Evolutionary conservation across 768 basidiomycete species (phyloP).

Genomic region (Rhodotorula diobovata): DNA sequence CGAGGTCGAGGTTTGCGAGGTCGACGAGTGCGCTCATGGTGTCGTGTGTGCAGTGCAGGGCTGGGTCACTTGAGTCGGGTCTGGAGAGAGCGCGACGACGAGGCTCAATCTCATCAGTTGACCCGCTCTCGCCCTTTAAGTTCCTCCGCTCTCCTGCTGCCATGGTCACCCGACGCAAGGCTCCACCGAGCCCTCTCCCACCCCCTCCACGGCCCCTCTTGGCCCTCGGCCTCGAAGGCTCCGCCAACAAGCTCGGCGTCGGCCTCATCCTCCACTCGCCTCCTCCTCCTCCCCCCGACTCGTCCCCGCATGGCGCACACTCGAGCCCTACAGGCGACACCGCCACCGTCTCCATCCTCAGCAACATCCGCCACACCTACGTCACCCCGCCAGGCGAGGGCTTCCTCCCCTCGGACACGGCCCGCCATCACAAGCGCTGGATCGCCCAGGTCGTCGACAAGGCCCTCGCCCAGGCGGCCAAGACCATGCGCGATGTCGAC

Average conservation of each 20-base stretch:
- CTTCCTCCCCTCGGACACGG: conserved; percentile 92
- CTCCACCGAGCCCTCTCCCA: conserved; percentile 12
- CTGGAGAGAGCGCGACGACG: too few relatives aligned
- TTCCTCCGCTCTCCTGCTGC: neutral
- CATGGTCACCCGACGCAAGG: conserved; percentile 9
- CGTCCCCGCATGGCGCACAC: neutral
- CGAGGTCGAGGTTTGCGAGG: conserved; percentile 29
- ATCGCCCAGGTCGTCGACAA: conserved; percentile 71
- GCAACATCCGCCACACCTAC: conserved; percentile 96
- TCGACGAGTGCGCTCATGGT: conserved; percentile 30
- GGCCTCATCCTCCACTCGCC: conserved; percentile 80
- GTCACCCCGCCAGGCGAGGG: conserved; percentile 98
- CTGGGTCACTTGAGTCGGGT: too few relatives aligned
- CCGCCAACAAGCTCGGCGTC: conserved; percentile 94
- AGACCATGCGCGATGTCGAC: conserved; percentile 73
- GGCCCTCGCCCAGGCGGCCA: conserved; percentile 62
- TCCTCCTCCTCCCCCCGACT: neutral
- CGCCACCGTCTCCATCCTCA: conserved; percentile 68
- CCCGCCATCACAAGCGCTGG: conserved; percentile 94
- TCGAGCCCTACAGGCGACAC: conserved; percentile 14
- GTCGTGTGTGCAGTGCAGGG: too few relatives aligned
- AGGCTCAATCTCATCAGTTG: neutral
- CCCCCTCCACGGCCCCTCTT: conserved; percentile 48
- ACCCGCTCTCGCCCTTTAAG: neutral
- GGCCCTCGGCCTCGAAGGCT: conserved; percentile 95